Percentiles rank a stretch among this genome's conserved stretches.
Evolutionary conservation across 2,329 filamentous ascomycete species (phyloP).

Genomic region (Raffaelea ambrosiae): DNA sequence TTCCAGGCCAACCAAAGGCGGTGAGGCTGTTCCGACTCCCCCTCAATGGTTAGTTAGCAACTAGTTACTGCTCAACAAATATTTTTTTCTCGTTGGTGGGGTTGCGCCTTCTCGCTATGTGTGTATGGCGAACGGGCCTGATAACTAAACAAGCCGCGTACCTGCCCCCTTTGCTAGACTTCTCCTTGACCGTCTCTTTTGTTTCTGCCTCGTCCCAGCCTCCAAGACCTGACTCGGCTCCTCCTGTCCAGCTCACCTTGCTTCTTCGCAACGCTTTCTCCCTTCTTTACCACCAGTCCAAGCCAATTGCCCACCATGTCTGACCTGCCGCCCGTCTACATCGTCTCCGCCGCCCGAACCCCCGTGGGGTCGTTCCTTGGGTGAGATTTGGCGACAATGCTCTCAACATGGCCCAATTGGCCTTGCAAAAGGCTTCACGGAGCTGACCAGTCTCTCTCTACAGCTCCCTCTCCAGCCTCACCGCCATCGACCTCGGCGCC

Average conservation of each 20-base stretch:
- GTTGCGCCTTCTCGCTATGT: no score
- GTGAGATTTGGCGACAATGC: conserved; percentile 36
- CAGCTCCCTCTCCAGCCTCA: conserved; percentile 82
- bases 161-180: not conserved
- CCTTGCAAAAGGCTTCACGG: not conserved
- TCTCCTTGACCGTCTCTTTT: not conserved
- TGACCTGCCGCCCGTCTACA: conserved; percentile 81
- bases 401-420: not conserved
- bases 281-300: not conserved
- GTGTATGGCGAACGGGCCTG: no score
- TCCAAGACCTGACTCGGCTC: no score
- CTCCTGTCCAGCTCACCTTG: no score
- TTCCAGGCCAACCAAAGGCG: no score
- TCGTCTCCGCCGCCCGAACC: conserved; percentile 84
- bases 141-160: no score
- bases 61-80: no score
- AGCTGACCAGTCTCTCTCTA: conserved; percentile 3
- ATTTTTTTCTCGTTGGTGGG: no score
- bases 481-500: conserved; percentile 76
- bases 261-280: not conserved
- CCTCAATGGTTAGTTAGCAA: no score
- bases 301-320: conserved; percentile 51
- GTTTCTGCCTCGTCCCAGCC: not conserved
- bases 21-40: no score
- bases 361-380: conserved; percentile 92